Evolutionary conservation across 805 yeast species (phyloP).

Genomic region (Phaffomyces thermotolerans): DNA sequence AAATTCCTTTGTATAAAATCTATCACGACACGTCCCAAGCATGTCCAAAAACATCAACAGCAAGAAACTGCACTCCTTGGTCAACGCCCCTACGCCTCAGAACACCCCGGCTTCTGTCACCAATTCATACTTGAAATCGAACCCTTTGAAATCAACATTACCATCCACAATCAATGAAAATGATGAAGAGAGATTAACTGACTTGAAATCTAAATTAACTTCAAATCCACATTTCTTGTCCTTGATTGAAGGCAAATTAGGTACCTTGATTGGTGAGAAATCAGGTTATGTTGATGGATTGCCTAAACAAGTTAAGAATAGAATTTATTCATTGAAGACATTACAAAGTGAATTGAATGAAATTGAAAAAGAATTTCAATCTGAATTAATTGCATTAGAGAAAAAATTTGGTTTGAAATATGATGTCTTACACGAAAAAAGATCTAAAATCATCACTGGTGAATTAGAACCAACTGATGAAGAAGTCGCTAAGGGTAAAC

Average conservation of each 20-base stretch:
- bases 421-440: constrained; percentile 65
- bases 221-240: constrained; percentile 78
- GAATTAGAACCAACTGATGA: constrained; percentile 66
- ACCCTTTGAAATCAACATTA: constrained; percentile 39
- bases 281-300: constrained; percentile 79
- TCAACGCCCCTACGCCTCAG: constrained; percentile 96
- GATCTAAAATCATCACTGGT: constrained; percentile 70
- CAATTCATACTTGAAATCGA: constrained; percentile 59
- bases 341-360: constrained; percentile 73
- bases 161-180: constrained; percentile 67
- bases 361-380: constrained; percentile 86
- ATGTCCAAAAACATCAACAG: constrained; percentile 85
- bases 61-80: constrained; percentile 64
- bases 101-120: constrained; percentile 92
- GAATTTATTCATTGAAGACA: constrained; percentile 77
- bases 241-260: constrained; percentile 85
- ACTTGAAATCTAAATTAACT: constrained; percentile 41
- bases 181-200: constrained; percentile 36
- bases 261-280: constrained; percentile 75
- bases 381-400: constrained; percentile 80
- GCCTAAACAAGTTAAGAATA: constrained; percentile 62
- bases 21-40: too few species aligned
- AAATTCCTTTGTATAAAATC: too few species aligned
- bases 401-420: constrained; percentile 67
- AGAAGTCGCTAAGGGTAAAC: constrained; percentile 74